A percentile compares a stretch with the other conserved stretches of the same genome.
phyloP scores from a whole-genome alignment of 257 asterid species.

The Solanum rostratum region DNA sequence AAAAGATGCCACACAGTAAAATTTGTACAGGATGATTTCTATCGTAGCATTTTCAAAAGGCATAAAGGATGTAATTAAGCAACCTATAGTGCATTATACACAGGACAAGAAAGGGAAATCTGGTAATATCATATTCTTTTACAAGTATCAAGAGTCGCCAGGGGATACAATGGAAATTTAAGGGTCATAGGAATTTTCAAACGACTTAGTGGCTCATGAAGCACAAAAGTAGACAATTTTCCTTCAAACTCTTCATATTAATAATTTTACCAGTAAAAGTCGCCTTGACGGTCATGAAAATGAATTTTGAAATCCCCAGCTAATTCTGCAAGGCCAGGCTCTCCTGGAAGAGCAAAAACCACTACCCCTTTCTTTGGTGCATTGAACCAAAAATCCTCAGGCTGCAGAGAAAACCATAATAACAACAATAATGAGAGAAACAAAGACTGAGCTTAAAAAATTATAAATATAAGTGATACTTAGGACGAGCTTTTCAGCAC shows the following conservation, averaged over 20 bases:
- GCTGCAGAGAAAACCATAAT: constrained; percentile 36
- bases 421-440: not conserved
- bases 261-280: constrained; percentile 75
- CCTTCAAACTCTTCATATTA: not conserved
- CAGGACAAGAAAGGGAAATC: not conserved
- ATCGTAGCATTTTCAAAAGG: not conserved
- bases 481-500: not conserved
- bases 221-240: not conserved
- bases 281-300: constrained; percentile 97
- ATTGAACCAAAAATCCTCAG: constrained; percentile 91
- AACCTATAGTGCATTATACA: not conserved
- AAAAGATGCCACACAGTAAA: not conserved
- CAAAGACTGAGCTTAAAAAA: not conserved
- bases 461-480: not conserved
- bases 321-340: constrained; percentile 85
- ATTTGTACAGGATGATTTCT: not conserved
- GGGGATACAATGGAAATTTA: not conserved
- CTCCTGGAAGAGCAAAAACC: constrained; percentile 99
- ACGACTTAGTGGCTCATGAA: not conserved
- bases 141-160: not conserved
- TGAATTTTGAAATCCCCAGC: constrained; percentile 95
- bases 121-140: not conserved
- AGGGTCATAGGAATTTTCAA: not conserved
- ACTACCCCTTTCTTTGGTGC: constrained; percentile 94
- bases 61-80: not conserved